Conservation (phyloP, 208 protist species). For the Leishmania martiniquensis region DNA sequence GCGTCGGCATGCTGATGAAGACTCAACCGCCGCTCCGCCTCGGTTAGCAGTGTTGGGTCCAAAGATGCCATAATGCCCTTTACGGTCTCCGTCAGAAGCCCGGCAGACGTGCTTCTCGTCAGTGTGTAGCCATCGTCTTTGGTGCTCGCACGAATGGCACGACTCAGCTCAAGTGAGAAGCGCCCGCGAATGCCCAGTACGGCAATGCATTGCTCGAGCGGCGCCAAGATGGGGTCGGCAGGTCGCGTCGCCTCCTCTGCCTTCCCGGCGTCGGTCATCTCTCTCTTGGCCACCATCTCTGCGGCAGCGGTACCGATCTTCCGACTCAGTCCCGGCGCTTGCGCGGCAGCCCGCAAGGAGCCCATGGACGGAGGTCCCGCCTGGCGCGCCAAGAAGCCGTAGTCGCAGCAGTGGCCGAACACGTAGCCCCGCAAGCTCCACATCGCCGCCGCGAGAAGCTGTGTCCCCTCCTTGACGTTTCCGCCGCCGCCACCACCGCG, state of each 20-base stretch:
- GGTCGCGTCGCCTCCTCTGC: background rate
- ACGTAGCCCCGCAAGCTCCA: slow-evolving; percentile 71
- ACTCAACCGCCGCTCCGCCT: slow-evolving; percentile 45
- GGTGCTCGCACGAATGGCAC: slow-evolving; percentile 34
- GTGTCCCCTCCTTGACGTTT: slow-evolving; percentile 37
- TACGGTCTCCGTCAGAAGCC: slow-evolving; percentile 44
- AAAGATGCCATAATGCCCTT: slow-evolving; percentile 36
- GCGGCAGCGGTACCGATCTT: slow-evolving; percentile 27
- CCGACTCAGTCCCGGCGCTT: slow-evolving; percentile 22
- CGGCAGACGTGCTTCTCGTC: slow-evolving; percentile 49
- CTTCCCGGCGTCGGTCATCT: no score
- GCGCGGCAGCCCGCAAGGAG: slow-evolving; percentile 43
- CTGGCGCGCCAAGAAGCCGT: slow-evolving; percentile 39
- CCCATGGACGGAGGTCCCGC: slow-evolving; percentile 26
- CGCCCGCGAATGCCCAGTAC: slow-evolving; percentile 74
- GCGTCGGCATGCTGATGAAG: background rate
- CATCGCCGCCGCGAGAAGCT: slow-evolving; percentile 68
- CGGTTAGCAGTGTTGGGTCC: slow-evolving; percentile 42
- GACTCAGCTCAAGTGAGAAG: slow-evolving; percentile 58
- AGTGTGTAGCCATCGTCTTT: slow-evolving; percentile 47
- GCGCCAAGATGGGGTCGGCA: slow-evolving; percentile 23
- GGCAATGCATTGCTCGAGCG: slow-evolving; percentile 74
- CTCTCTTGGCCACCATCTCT: background rate
- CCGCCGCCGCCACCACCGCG: slow-evolving; percentile 26
- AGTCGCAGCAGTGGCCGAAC: slow-evolving; percentile 64